Evolutionary conservation across 2,329 filamentous ascomycete genomes (phyloP), one percentile per base, ranked within the genome.

Genomic region (Chrysosporium keratinophilum): DNA sequence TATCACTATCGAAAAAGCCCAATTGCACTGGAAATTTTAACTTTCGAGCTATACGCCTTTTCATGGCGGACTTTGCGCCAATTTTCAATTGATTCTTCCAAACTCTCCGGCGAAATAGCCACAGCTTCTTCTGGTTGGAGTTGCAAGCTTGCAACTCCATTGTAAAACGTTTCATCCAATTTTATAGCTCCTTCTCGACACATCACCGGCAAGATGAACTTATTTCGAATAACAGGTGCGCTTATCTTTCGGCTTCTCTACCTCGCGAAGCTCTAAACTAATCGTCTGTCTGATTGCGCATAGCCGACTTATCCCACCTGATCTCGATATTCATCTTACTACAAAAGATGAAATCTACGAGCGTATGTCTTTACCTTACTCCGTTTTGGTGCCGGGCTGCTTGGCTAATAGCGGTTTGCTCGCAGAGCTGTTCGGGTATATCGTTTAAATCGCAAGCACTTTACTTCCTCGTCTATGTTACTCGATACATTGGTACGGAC

Each of bases 371-470:
- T 15, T 34, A 31, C 15, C 6, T 9, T 15, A 41, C 49, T 34
- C 17, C 31, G 41, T 45, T 14, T 20, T 12, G 19, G 47, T 35
- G 37, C 42, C n/a, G 39, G 4, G 11, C 17, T 28, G 17, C 12
- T 37, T 39, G 9, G 42, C 44, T 47, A 51, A 50, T 37, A 19
- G 3, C 45, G 31, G 5, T 42, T 3, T 9, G 9, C 12, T 46
- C 53, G n/a, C 68, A 96, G 91, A 96, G 90, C 77, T 95, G 90
- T 70, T 85, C 91, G 41, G 93, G 93, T 63, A 91, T 98, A 72
- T 98, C 93, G 14, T 97, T 98, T 80, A 98, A 98, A 71, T 96
- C 91, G 58, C 93, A 98, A 78, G 88, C 84, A 49, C 80, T 98
- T 54, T 98, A 98, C 73, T 77, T 97, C 62, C 75, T 95, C 43